Percentiles rank a stretch among this genome's conserved stretches.
phyloP scores from a whole-genome alignment of 2,329 filamentous ascomycete genomes.

The Metarhizium anisopliae region DNA sequence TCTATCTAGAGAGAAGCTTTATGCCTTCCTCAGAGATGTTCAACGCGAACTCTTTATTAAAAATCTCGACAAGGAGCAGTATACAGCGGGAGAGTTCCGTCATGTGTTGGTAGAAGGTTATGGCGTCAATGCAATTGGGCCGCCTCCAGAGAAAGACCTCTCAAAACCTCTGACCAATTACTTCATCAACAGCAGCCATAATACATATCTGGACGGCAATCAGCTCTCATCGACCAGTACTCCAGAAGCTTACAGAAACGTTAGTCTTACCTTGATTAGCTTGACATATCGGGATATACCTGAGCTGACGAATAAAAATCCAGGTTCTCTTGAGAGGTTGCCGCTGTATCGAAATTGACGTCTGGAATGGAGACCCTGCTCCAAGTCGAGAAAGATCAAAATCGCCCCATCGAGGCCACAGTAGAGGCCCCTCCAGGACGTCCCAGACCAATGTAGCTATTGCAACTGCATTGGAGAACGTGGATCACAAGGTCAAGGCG shows the following conservation, averaged over 20 bases:
- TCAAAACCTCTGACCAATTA: slow-evolving; percentile 73
- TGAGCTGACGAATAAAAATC: slow-evolving; percentile 1
- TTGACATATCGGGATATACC: not conserved
- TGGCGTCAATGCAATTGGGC: slow-evolving; percentile 33
- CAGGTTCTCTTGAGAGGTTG: slow-evolving; percentile 68
- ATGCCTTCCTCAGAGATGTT: slow-evolving; percentile 37
- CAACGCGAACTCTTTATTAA: slow-evolving; percentile 35
- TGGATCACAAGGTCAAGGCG: slow-evolving; percentile 21
- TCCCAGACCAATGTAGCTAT: slow-evolving; percentile 36
- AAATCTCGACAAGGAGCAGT: slow-evolving; percentile 29
- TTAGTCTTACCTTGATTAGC: slow-evolving; percentile 27
- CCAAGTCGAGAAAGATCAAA: slow-evolving; percentile 25
- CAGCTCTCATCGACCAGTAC: slow-evolving; percentile 73
- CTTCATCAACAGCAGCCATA: slow-evolving; percentile 91
- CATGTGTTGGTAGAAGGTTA: slow-evolving; percentile 36
- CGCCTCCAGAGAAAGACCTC: slow-evolving; percentile 45
- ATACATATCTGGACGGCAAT: slow-evolving; percentile 84
- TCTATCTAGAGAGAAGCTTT: slow-evolving; percentile 29
- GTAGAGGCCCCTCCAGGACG: slow-evolving; percentile 36
- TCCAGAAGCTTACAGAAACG: slow-evolving; percentile 68
- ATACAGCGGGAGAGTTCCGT: slow-evolving; percentile 40
- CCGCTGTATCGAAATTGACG: slow-evolving; percentile 88
- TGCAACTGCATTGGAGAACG: slow-evolving; percentile 25
- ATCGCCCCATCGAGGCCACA: slow-evolving; percentile 33
- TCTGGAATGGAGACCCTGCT: slow-evolving; percentile 67